Evolutionary conservation across 139 green algal genomes (phyloP), one percentile per base, ranked within the genome.

Genomic region (Tetraselmis chui): DNA sequence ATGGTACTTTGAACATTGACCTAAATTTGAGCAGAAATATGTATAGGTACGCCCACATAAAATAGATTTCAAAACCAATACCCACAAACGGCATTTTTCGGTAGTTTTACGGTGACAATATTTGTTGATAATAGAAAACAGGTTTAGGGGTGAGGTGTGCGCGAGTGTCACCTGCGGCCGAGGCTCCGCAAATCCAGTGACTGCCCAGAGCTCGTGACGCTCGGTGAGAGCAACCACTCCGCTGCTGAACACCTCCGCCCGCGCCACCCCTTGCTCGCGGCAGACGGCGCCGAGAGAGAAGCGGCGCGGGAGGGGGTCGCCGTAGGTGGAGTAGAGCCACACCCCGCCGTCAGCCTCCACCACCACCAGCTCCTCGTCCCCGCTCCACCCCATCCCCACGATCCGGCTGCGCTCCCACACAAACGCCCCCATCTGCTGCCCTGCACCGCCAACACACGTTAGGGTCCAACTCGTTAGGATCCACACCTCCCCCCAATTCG

Each of bases 361-460:
- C 28, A 91, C 79, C 30, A 96, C 75, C 82, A 98, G 87, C 32
- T 94, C 84, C 83, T 94, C 88, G 0, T 82, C 76, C 1, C 29
- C 32, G 11, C 82, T 95, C 95, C 95, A 98, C 23, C 93, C 94
- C 87, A 93, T 91, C 0, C 76, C 85, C 24, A 90, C 82, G 29
- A 98, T 85, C 25, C 83, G 83, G 11, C 87, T 89, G 1, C 85
- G 83, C n/a, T 95, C 92, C 91, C 93, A 97, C 59, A 93, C 30
- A 27, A 94, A 88, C 1, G 83, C 85, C 0, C 87, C 90, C 80
- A 94, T 80, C 27, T 5, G 45, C 45, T 18, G 45, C 5, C 45
- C 45, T 67, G 45, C 45, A n/a, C n/a, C n/a, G n/a, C n/a, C n/a
- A n/a, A n/a, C n/a, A n/a, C n/a, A n/a, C n/a, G n/a, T n/a, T n/a